These are phyloP conservation scores for Plasmodium inui DNA, from an alignment of 169 alveolate genomes.

Conservation along the genomic window DNA sequence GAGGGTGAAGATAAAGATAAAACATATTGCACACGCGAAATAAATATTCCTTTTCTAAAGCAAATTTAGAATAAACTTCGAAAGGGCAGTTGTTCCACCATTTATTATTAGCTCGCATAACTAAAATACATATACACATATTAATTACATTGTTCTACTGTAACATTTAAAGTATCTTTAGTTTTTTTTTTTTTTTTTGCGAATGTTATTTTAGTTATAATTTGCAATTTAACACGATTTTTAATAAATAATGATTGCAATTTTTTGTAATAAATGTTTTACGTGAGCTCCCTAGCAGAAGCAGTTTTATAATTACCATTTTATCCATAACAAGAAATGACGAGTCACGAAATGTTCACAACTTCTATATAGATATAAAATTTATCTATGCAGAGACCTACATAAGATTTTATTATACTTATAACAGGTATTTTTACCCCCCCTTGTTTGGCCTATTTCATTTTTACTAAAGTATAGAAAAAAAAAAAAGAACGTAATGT, in stretches of 20 bases:
- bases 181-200: not conserved
- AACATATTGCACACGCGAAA: not conserved
- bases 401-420: not conserved
- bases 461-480: not conserved
- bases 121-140: not conserved
- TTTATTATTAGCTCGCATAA: not conserved
- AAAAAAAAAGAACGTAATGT: not conserved
- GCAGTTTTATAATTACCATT: not conserved
- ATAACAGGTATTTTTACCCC: not conserved
- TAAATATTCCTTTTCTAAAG: not conserved
- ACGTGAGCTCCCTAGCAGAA: not conserved
- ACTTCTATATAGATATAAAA: not conserved
- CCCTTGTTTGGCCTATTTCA: not conserved
- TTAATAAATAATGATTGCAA: not conserved
- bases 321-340: not conserved
- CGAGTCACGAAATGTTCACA: not conserved
- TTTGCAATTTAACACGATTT: not conserved
- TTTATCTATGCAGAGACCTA: not conserved
- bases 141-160: not conserved
- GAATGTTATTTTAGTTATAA: not conserved
- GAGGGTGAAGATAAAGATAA: not conserved
- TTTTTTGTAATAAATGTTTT: not conserved
- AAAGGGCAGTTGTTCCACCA: not conserved
- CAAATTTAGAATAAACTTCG: not conserved
- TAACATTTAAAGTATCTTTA: not conserved